Conservation (phyloP, 805 yeast species). For the Candida coquimbonensis region DNA sequence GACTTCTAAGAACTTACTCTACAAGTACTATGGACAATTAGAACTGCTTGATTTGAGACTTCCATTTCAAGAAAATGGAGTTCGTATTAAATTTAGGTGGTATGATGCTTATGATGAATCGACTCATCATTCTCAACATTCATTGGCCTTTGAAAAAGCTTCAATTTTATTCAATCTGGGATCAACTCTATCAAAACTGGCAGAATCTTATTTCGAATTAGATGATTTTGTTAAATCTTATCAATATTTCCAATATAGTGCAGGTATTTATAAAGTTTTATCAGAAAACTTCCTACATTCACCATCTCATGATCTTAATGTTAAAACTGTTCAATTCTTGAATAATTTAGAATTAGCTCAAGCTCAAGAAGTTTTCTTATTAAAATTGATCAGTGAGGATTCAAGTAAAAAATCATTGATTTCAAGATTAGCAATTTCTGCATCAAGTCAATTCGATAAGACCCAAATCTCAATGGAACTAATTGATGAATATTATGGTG, state of each 20-base stretch:
- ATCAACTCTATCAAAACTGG: slow-evolving; percentile 48
- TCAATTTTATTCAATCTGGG: slow-evolving; percentile 74
- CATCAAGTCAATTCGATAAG: slow-evolving; percentile 47
- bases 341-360: slow-evolving; percentile 70
- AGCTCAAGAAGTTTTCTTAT: slow-evolving; percentile 77
- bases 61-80: slow-evolving; percentile 53
- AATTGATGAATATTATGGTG: slow-evolving; percentile 31
- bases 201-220: slow-evolving; percentile 27
- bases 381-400: slow-evolving; percentile 47
- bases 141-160: slow-evolving; percentile 88
- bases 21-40: slow-evolving; percentile 71
- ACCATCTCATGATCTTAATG: slow-evolving; percentile 71
- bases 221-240: slow-evolving; percentile 50
- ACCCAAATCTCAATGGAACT: slow-evolving; percentile 40
- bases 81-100: slow-evolving; percentile 69
- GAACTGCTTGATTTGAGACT: slow-evolving; percentile 74
- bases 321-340: slow-evolving; percentile 60
- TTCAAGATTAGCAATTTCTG: slow-evolving; percentile 65
- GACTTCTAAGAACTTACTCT: slow-evolving; percentile 47
- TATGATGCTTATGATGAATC: slow-evolving; percentile 56
- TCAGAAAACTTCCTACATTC: slow-evolving; percentile 83
- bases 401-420: slow-evolving; percentile 52
- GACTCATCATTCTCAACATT: slow-evolving; percentile 55
- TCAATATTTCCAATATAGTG: slow-evolving; percentile 61
- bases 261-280: slow-evolving; percentile 68